A percentile compares a stretch with the other conserved stretches of the same genome.
phyloP scores from a whole-genome alignment of 441 rosid genomes.

The Cnidoscolus chayamansa region DNA sequence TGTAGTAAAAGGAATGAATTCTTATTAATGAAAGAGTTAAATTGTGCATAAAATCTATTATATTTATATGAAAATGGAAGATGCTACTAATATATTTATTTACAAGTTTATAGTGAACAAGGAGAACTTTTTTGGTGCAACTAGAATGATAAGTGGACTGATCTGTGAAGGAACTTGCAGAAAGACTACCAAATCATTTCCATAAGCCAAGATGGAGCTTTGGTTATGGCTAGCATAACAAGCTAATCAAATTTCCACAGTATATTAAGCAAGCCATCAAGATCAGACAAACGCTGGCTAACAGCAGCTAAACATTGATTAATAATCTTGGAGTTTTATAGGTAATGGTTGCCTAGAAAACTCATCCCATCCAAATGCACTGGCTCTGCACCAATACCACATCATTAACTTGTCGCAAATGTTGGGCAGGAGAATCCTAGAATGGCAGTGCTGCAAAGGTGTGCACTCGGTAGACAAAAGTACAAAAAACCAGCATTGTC shows the following conservation, averaged over 20 bases:
- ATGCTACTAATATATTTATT: too few relatives aligned
- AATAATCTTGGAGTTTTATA: neutral
- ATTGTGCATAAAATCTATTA: too few relatives aligned
- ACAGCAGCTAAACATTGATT: neutral
- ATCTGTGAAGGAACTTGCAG: neutral
- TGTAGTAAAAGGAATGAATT: too few relatives aligned
- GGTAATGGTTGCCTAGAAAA: neutral
- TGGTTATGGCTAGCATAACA: neutral
- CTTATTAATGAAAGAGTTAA: too few relatives aligned
- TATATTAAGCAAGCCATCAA: neutral
- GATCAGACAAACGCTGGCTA: neutral
- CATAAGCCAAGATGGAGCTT: neutral
- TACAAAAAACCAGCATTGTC: neutral
- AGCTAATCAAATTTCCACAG: neutral
- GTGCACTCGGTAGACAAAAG: neutral
- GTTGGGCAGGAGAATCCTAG: constrained; percentile 8
- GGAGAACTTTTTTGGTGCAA: too few relatives aligned
- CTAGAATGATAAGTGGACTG: too few relatives aligned
- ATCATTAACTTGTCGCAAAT: constrained; percentile 3
- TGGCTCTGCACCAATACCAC: constrained; percentile 3
- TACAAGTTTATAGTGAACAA: too few relatives aligned
- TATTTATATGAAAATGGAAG: too few relatives aligned
- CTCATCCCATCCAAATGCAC: constrained; percentile 14
- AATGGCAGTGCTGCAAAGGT: constrained; percentile 7
- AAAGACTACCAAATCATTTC: neutral